Percentiles rank a stretch among this genome's conserved stretches.
Evolutionary conservation across 1,284 basidiomycete genomes (phyloP).

Genomic region (Caloboletus firmus): DNA sequence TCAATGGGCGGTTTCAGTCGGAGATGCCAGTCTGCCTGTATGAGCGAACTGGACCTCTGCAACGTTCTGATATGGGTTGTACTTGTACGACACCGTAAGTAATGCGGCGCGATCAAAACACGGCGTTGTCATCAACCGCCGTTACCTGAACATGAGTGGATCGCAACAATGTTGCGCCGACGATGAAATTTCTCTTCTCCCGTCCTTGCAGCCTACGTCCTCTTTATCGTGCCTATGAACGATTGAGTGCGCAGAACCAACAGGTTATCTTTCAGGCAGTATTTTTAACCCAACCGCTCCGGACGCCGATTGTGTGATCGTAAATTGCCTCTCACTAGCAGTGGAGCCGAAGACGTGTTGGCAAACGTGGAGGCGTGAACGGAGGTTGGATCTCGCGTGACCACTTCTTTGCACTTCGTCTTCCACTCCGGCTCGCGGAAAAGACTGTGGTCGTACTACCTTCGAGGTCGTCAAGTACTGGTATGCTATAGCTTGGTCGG

Average conservation of each 20-base stretch:
- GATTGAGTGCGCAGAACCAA: not conserved
- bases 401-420: not conserved
- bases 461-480: not conserved
- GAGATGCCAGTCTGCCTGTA: not conserved
- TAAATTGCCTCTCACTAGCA: not conserved
- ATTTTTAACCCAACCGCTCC: not conserved
- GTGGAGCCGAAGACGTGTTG: not conserved
- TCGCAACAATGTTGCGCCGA: not conserved
- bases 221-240: not conserved
- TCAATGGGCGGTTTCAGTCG: not conserved
- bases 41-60: not conserved
- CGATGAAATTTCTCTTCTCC: not conserved
- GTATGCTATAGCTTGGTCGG: not conserved
- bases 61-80: too few species aligned
- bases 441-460: not conserved
- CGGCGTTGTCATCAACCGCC: not conserved
- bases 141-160: not conserved
- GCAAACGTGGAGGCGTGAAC: not conserved
- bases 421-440: not conserved
- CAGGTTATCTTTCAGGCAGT: not conserved
- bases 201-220: not conserved
- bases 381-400: not conserved
- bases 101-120: not conserved
- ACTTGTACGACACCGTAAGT: not conserved
- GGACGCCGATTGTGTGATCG: not conserved